Evolutionary conservation across 441 rosid species (phyloP).

Genomic region (Gossypium schwendimanii): DNA sequence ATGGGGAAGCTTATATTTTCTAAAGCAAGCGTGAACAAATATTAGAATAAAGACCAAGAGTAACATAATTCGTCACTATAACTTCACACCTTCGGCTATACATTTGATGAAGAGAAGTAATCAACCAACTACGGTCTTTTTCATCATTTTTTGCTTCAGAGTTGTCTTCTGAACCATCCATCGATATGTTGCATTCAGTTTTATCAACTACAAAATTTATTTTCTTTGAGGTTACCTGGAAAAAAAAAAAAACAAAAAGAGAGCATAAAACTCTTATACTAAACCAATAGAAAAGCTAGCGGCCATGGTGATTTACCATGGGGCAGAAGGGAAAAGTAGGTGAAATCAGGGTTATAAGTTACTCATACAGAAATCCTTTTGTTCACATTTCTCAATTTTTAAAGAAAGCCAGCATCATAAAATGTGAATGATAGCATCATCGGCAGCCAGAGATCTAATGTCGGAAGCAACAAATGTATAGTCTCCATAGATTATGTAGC

Average conservation of each 20-base stretch:
- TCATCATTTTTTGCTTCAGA: constrained; percentile 49
- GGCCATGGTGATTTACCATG: neutral
- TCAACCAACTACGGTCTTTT: constrained; percentile 86
- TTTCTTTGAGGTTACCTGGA: constrained; percentile 86
- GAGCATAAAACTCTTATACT: neutral
- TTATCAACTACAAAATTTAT: constrained; percentile 84
- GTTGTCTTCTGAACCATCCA: constrained; percentile 40
- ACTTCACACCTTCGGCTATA: constrained; percentile 86
- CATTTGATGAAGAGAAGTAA: constrained; percentile 90
- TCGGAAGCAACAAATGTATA: neutral
- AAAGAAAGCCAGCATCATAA: constrained; percentile 8
- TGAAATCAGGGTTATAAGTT: neutral
- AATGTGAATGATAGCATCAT: neutral
- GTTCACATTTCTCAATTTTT: constrained; percentile 1
- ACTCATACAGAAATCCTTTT: neutral
- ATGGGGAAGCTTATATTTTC: neutral
- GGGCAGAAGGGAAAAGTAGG: neutral
- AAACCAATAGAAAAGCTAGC: constrained; percentile 11
- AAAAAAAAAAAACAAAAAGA: neutral
- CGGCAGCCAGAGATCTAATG: neutral
- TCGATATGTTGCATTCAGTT: constrained; percentile 35
- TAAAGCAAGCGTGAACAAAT: neutral
- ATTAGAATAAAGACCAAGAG: constrained; percentile 6
- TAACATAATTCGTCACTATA: neutral
- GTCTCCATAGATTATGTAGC: neutral